phyloP scores from a whole-genome alignment of 768 basidiomycete species.

The Rickenella mellea region DNA sequence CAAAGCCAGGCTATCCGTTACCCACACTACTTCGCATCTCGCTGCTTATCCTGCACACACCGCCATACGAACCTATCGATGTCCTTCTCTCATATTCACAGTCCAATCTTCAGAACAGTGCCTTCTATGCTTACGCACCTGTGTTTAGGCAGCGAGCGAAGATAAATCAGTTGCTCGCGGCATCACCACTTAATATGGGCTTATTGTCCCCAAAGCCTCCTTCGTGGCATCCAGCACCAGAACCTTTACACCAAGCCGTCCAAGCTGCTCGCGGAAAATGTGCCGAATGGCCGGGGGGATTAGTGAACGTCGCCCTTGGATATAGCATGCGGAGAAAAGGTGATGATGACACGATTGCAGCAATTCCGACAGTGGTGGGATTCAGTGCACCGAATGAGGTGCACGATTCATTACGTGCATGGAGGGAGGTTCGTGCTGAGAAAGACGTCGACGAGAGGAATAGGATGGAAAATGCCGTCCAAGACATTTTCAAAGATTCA shows the following conservation, averaged over 20 bases:
- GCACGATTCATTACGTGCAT: constrained; percentile 60
- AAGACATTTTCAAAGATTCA: constrained; percentile 34
- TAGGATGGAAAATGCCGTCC: constrained; percentile 35
- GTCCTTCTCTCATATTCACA: constrained; percentile 76
- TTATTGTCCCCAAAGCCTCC: constrained; percentile 53
- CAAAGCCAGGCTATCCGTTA: constrained; percentile 59
- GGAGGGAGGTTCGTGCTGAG: constrained; percentile 45
- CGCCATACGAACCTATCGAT: constrained; percentile 67
- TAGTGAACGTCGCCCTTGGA: constrained; percentile 65
- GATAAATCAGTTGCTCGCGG: constrained; percentile 60
- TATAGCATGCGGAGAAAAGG: constrained; percentile 43
- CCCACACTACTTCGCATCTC: constrained; percentile 79
- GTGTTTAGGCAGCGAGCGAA: constrained; percentile 53
- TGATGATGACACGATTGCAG: constrained; percentile 26
- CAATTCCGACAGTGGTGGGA: constrained; percentile 58
- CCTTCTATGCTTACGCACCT: constrained; percentile 43
- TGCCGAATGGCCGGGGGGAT: constrained; percentile 30
- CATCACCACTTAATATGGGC: constrained; percentile 82
- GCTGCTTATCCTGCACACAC: constrained; percentile 56
- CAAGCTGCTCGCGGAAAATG: constrained; percentile 21
- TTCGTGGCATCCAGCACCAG: constrained; percentile 72
- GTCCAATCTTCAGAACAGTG: constrained; percentile 64
- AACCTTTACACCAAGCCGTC: constrained; percentile 33
- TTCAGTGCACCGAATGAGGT: constrained; percentile 66
- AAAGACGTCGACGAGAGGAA: constrained; percentile 24